Evolutionary conservation across 768 basidiomycete genomes (phyloP), one percentile per base, ranked within the genome.

Genomic region (Xanthoconium stramineum): DNA sequence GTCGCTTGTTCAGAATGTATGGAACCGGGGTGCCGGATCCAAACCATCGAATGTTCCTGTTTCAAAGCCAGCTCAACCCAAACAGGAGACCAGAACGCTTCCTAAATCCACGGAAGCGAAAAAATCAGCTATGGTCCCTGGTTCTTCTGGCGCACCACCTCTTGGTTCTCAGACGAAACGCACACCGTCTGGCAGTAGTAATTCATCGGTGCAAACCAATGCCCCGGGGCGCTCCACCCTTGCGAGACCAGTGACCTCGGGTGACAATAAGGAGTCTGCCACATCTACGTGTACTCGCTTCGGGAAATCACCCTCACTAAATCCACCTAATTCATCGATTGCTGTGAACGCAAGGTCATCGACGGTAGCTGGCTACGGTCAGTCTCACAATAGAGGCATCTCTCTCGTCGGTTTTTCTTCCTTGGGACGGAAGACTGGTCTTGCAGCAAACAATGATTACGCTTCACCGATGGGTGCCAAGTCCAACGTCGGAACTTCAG

Each of bases 1-100:
- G 67, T 80, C 82, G 1, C 73, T 91, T 4, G 88, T 91, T 5
- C 76, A 79, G 62, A 88, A 80, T 59, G 87, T 91, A 1, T 91
- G 88, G 88, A 84, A 83, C 61, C 76, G 86, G 60, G 82, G 79
- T 28, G 72, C 68, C 15, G 68, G 68, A 8, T 65, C 67, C 17
- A 75, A 66, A 48, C 30, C 59, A 11, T 62, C 72, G 6, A 69
- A 53, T 37, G 61, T 70, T 15, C 65, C 69, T 10, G 61, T 66
- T 19, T 58, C 69, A 38, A 76, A 72, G 56, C 43, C 68, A 6
- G 52, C 58, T 40, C 56, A 52, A 17, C 19, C 55, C 32, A 53
- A 59, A 47, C 55, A 55, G 54, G 58, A 48, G 50, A 49, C 32
- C 44, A 72, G 59, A 20, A 53, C 42, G 30, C 52, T 35, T 35